phyloP scores from a whole-genome alignment of 1,139 yeast genomes.

The Tardiomyces depauwii region DNA sequence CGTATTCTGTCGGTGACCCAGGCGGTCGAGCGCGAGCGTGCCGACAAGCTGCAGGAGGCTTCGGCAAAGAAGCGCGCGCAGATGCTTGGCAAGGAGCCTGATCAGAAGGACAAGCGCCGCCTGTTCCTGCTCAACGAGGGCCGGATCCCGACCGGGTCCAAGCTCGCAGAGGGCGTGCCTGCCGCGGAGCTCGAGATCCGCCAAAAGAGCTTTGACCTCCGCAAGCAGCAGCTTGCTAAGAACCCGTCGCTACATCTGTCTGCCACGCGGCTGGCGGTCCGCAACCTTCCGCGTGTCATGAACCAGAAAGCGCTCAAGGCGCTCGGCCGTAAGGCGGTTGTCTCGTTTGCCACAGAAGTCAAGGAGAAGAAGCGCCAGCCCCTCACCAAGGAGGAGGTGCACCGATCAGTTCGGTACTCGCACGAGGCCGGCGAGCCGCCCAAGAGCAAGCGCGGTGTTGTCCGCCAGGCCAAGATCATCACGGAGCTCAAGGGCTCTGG shows the following conservation, averaged over 20 bases:
- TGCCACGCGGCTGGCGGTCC: slow-evolving; percentile 82
- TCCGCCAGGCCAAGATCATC: slow-evolving; percentile 84
- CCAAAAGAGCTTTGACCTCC: slow-evolving; percentile 73
- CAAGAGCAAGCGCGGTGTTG: slow-evolving; percentile 64
- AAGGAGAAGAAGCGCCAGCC: slow-evolving; percentile 68
- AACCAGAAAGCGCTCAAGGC: slow-evolving; percentile 81
- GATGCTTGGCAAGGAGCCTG: slow-evolving; percentile 68
- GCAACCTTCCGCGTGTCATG: slow-evolving; percentile 91
- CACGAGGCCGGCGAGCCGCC: slow-evolving; percentile 37
- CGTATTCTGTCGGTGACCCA: slow-evolving; percentile 75
- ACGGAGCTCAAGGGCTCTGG: slow-evolving; percentile 78
- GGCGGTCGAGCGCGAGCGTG: slow-evolving; percentile 84
- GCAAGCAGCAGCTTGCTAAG: slow-evolving; percentile 83
- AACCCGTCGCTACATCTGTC: slow-evolving; percentile 88
- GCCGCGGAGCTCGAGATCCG: slow-evolving; percentile 75
- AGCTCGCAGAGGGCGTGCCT: slow-evolving; percentile 58
- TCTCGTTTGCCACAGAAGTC: slow-evolving; percentile 90
- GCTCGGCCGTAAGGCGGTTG: slow-evolving; percentile 88
- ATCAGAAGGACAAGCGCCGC: slow-evolving; percentile 74
- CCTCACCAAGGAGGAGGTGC: slow-evolving; percentile 77
- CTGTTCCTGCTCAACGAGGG: slow-evolving; percentile 88
- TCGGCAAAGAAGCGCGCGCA: slow-evolving; percentile 66
- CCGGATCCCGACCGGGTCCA: slow-evolving; percentile 70
- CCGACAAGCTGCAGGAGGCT: slow-evolving; percentile 60
- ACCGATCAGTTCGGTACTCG: slow-evolving; percentile 60